These are phyloP conservation scores for Globisporangium yorkense DNA, from an alignment of 352 stramenopile species.

Conservation along the genomic window DNA sequence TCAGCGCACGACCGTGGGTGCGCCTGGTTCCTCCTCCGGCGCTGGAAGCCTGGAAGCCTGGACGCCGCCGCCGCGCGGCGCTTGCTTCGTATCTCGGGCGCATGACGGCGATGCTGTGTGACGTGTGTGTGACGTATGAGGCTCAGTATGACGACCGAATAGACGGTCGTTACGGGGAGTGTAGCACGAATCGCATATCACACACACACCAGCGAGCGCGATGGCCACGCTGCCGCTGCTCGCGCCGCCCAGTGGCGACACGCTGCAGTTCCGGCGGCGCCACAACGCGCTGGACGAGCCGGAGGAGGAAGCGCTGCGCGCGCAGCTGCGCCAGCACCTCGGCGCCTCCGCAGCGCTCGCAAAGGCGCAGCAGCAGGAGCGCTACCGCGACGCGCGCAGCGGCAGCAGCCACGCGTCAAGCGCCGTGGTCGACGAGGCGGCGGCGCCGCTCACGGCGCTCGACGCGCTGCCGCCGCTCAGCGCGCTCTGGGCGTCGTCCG, in stretches of 20 bases:
- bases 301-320: slow-evolving; percentile 36
- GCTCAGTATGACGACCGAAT: no score
- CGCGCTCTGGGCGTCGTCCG: slow-evolving; percentile 20
- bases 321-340: slow-evolving; percentile 42
- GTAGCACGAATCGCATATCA: not conserved
- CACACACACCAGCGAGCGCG: not conserved
- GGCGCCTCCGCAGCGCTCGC: slow-evolving; percentile 14
- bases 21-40: no score
- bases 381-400: slow-evolving; percentile 6
- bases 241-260: slow-evolving; percentile 27
- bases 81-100: no score
- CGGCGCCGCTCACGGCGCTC: slow-evolving; percentile 10
- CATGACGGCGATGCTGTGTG: no score
- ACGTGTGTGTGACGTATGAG: no score
- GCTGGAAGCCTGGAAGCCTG: no score
- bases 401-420: slow-evolving; percentile 9
- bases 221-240: slow-evolving; percentile 22
- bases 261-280: slow-evolving; percentile 31
- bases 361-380: slow-evolving; percentile 8
- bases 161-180: no score
- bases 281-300: slow-evolving; percentile 41
- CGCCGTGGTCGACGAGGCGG: slow-evolving; percentile 8
- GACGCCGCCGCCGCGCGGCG: no score
- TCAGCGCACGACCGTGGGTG: no score
- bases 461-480: slow-evolving; percentile 10